Conservation (phyloP, 2,329 filamentous ascomycete genomes). For the Escovopsis sp. region DNA sequence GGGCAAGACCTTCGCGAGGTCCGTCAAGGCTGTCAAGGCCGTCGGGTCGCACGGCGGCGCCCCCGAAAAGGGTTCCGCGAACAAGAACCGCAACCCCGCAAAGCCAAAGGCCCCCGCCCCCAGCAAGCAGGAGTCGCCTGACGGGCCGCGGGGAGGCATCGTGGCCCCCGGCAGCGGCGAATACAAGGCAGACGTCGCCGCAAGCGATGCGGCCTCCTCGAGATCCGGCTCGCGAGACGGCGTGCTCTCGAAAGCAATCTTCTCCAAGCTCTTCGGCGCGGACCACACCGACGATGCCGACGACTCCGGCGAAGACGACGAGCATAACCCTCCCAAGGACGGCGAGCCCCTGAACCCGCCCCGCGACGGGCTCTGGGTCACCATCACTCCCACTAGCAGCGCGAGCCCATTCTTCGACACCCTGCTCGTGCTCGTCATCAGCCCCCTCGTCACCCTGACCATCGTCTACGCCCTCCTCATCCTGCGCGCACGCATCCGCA, state of each 20-base stretch:
- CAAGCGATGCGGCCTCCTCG: too few species aligned
- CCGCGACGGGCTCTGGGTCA: constrained; percentile 82
- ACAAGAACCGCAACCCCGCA: constrained; percentile 4
- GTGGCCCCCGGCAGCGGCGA: constrained; percentile 61
- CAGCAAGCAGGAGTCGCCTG: constrained; percentile 1
- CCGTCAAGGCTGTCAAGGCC: constrained; percentile 14
- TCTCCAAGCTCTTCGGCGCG: constrained; percentile 33
- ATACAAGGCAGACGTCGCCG: constrained; percentile 27
- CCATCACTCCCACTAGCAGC: constrained; percentile 78
- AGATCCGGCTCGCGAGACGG: not conserved
- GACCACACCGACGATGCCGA: constrained; percentile 10
- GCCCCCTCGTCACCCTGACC: constrained; percentile 79
- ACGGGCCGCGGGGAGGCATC: constrained; percentile 44
- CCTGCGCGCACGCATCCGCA: constrained; percentile 73
- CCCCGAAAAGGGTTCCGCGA: constrained; percentile 4
- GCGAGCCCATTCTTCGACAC: constrained; percentile 93
- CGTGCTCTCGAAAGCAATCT: not conserved
- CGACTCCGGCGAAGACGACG: not conserved
- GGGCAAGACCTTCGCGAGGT: constrained; percentile 23
- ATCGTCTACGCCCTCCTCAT: constrained; percentile 84
- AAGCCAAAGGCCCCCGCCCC: constrained; percentile 2
- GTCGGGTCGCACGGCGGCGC: constrained; percentile 13
- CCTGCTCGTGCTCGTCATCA: constrained; percentile 88
- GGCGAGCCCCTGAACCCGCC: constrained; percentile 12
- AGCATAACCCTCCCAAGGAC: constrained; percentile 1